phyloP scores from a whole-genome alignment of 495 filamentous ascomycete genomes.

The Opeltia flavorubescens region DNA sequence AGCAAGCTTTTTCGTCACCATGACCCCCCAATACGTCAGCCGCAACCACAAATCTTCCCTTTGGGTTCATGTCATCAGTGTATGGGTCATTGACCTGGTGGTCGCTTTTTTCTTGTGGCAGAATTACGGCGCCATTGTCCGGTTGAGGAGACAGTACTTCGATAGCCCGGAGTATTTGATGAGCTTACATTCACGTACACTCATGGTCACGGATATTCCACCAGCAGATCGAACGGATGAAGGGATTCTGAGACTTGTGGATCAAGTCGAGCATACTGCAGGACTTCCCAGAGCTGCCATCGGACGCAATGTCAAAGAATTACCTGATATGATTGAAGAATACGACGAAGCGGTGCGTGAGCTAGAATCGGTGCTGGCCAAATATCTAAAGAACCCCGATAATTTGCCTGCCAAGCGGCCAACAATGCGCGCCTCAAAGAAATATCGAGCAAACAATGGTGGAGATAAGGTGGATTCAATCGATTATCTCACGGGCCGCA shows the following conservation, averaged over 20 bases:
- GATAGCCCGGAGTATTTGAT: slow-evolving; percentile 77
- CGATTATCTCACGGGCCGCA: slow-evolving; percentile 77
- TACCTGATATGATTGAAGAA: slow-evolving; percentile 71
- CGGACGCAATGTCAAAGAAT: slow-evolving; percentile 77
- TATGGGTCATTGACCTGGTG: slow-evolving; percentile 64
- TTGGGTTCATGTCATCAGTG: slow-evolving; percentile 74
- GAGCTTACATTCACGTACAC: slow-evolving; percentile 75
- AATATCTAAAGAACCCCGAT: slow-evolving; percentile 78
- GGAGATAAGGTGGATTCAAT: slow-evolving; percentile 71
- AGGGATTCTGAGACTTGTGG: slow-evolving; percentile 68
- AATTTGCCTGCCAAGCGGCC: slow-evolving; percentile 68
- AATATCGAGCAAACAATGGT: slow-evolving; percentile 34
- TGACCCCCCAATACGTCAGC: slow-evolving; percentile 38
- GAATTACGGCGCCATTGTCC: slow-evolving; percentile 65
- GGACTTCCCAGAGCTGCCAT: slow-evolving; percentile 68
- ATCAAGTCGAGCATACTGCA: slow-evolving; percentile 57
- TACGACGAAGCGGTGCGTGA: slow-evolving; percentile 69
- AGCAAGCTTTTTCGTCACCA: slow-evolving; percentile 27
- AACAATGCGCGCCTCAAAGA: slow-evolving; percentile 61
- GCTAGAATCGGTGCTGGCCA: slow-evolving; percentile 71
- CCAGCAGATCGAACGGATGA: slow-evolving; percentile 60
- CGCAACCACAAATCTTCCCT: slow-evolving; percentile 29
- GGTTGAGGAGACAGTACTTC: slow-evolving; percentile 65
- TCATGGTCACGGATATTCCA: slow-evolving; percentile 90
- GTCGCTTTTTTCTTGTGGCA: slow-evolving; percentile 74